phyloP scores from a whole-genome alignment of 164 flowering plant species.

The Sedum album region DNA sequence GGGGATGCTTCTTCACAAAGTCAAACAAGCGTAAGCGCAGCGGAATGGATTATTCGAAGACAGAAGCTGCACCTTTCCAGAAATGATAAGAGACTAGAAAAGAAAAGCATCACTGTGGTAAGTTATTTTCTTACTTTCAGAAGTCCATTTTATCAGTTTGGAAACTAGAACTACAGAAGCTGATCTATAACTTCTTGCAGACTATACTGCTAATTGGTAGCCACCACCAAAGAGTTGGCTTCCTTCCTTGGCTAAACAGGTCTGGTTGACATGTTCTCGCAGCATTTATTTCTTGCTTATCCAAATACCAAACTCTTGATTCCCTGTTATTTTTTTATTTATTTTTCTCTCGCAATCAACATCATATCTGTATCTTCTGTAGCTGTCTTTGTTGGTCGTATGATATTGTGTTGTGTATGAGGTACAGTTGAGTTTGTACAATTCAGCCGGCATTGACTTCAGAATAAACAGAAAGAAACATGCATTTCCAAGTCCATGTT shows the following conservation, averaged over 20 bases:
- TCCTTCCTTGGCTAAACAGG: background rate
- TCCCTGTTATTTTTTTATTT: background rate
- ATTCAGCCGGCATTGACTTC: conserved; percentile 5
- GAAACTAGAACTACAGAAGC: background rate
- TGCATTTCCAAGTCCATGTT: background rate
- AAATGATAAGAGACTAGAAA: background rate
- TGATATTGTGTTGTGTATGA: background rate
- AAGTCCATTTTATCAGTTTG: background rate
- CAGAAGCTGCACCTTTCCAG: conserved; percentile 3
- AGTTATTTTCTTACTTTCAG: background rate
- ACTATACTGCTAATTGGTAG: background rate
- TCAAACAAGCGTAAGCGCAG: conserved; percentile 5
- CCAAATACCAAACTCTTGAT: background rate
- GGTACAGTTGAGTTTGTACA: background rate
- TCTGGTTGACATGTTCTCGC: background rate
- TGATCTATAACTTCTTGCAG: background rate
- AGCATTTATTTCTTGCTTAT: background rate
- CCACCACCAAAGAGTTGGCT: background rate
- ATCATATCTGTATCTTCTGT: background rate
- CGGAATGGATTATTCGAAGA: background rate
- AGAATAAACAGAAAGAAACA: background rate
- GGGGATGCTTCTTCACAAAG: conserved; percentile 57
- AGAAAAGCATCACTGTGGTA: background rate
- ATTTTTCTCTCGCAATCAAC: background rate
- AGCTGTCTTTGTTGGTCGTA: background rate